Percentiles rank a stretch among this genome's conserved stretches.
phyloP scores from a whole-genome alignment of 805 yeast species.

The Lachancea nothofagi region DNA sequence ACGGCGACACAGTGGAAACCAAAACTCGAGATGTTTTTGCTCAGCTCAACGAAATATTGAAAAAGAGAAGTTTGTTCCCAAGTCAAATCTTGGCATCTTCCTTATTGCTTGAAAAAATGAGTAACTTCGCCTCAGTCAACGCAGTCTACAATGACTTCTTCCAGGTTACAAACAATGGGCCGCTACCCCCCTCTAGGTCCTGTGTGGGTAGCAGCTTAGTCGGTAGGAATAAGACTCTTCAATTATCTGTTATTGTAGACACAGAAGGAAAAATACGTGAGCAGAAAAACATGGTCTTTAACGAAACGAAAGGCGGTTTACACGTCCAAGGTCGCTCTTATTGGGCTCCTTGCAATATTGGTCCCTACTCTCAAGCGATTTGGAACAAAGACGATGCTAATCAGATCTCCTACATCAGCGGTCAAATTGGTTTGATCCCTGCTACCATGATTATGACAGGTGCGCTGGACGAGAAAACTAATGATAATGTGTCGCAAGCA shows the following conservation, averaged over 20 bases:
- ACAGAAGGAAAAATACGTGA: conserved; percentile 11
- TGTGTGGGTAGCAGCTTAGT: conserved; percentile 64
- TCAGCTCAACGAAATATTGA: conserved; percentile 37
- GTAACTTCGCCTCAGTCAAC: conserved; percentile 57
- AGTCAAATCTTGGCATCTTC: conserved; percentile 53
- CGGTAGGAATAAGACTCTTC: conserved; percentile 23
- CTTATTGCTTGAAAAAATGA: conserved; percentile 59
- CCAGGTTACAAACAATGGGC: conserved; percentile 32
- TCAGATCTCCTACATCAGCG: conserved; percentile 61
- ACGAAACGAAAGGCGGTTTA: conserved; percentile 52
- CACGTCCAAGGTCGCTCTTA: conserved; percentile 91
- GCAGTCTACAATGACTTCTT: conserved; percentile 53
- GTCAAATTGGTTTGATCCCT: conserved; percentile 87
- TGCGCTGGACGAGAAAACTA: background rate
- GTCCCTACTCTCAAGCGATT: conserved; percentile 90
- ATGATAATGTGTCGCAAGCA: conserved; percentile 31
- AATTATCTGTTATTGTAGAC: conserved; percentile 56
- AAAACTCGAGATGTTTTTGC: conserved; percentile 50
- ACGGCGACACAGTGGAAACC: conserved; percentile 28
- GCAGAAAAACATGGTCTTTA: conserved; percentile 3
- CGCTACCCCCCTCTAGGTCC: conserved; percentile 83
- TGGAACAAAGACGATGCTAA: conserved; percentile 40
- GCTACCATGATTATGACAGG: conserved; percentile 49
- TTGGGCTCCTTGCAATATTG: conserved; percentile 98
- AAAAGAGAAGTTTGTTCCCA: conserved; percentile 30